phyloP scores from a whole-genome alignment of 148 eudicot species.

The Talinum fruticosum region DNA sequence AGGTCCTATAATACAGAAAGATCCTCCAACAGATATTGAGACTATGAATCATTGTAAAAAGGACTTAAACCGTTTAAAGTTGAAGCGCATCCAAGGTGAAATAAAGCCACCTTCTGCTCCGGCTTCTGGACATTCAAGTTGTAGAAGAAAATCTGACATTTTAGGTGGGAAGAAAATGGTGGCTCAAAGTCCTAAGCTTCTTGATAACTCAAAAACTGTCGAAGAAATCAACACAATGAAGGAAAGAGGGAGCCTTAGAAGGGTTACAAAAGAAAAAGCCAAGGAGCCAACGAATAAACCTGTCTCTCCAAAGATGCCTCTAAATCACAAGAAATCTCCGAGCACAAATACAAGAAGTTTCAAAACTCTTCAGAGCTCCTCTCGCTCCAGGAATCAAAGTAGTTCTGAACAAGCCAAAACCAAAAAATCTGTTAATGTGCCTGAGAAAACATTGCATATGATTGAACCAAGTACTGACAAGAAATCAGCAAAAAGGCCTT shows the following conservation, averaged over 20 bases:
- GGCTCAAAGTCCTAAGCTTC: conserved; percentile 10
- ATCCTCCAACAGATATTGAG: conserved; percentile 6
- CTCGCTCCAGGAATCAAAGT: conserved; percentile 25
- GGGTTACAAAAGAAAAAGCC: conserved; percentile 28
- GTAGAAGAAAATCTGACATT: conserved; percentile 21
- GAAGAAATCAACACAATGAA: conserved; percentile 23
- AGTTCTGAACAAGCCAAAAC: conserved; percentile 23
- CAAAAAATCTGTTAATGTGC: conserved; percentile 24
- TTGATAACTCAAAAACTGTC: conserved; percentile 23
- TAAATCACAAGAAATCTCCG: conserved; percentile 28
- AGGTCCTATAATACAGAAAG: conserved; percentile 24
- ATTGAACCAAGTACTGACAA: conserved; percentile 27
- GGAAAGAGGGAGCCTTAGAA: conserved; percentile 14
- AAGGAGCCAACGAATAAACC: conserved; percentile 23
- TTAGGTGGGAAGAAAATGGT: conserved; percentile 15
- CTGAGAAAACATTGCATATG: conserved; percentile 36
- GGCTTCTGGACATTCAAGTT: conserved; percentile 12
- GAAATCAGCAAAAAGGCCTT: background rate
- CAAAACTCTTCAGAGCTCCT: conserved; percentile 28
- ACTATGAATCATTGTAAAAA: conserved; percentile 12
- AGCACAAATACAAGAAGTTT: conserved; percentile 28
- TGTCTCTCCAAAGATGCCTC: conserved; percentile 27
- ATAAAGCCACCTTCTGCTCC: conserved; percentile 17
- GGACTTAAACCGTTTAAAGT: conserved; percentile 16
- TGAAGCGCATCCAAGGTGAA: conserved; percentile 21